Evolutionary conservation across 1,139 yeast species (phyloP).

Genomic region (Sugiyamaella neomexicana): DNA sequence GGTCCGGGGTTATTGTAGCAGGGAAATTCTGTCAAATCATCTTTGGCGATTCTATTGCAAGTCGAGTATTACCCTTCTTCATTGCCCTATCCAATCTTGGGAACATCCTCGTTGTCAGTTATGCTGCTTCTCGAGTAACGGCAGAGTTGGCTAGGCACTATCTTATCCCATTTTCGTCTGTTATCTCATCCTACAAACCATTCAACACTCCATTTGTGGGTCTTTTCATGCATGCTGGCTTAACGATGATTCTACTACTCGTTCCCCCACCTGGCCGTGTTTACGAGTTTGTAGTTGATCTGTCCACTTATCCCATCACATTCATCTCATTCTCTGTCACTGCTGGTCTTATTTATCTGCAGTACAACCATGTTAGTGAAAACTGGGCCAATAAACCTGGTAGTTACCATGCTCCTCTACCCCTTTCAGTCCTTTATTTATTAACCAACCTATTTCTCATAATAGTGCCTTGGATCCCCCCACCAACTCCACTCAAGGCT

Average conservation of each 20-base stretch:
- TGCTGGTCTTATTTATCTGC: constrained; percentile 66
- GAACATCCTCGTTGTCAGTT: constrained; percentile 73
- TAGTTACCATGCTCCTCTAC: constrained; percentile 34
- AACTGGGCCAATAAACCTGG: constrained; percentile 49
- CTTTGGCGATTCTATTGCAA: constrained; percentile 61
- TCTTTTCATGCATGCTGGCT: constrained; percentile 51
- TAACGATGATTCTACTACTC: constrained; percentile 52
- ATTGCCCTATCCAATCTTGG: constrained; percentile 75
- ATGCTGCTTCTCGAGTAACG: constrained; percentile 71
- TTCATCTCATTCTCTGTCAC: constrained; percentile 69
- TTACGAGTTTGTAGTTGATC: constrained; percentile 69
- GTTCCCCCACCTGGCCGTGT: constrained; percentile 79
- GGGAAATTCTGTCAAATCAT: constrained; percentile 70
- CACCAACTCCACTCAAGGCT: constrained; percentile 37
- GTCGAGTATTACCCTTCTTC: constrained; percentile 61
- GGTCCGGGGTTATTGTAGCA: constrained; percentile 71
- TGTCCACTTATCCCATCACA: constrained; percentile 74
- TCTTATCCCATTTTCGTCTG: constrained; percentile 64
- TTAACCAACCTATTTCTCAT: constrained; percentile 55
- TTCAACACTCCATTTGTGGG: constrained; percentile 58
- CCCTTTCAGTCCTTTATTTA: constrained; percentile 44
- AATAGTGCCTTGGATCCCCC: constrained; percentile 58
- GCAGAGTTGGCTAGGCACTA: constrained; percentile 74
- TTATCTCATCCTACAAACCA: constrained; percentile 52
- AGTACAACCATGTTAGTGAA: constrained; percentile 49